Percentiles rank a stretch among this genome's conserved stretches.
phyloP scores from a whole-genome alignment of 257 asterid genomes.

The Scutellaria baicalensis region DNA sequence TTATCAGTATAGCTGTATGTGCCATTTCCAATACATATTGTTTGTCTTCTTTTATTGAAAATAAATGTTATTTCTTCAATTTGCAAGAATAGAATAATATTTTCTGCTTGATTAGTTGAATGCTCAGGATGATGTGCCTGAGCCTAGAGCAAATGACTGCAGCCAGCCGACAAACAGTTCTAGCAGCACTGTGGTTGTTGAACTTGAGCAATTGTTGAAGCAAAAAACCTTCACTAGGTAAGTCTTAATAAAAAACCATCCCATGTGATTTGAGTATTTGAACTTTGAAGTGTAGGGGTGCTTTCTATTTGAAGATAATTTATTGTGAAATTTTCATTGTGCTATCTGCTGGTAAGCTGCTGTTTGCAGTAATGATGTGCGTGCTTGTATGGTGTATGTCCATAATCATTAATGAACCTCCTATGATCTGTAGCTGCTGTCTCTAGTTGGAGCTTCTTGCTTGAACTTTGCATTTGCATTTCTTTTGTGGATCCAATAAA shows the following conservation, averaged over 20 bases:
- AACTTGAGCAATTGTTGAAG: conserved; percentile 71
- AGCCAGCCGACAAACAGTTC: conserved; percentile 25
- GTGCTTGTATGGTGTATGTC: neutral
- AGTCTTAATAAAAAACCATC: conserved; percentile 4
- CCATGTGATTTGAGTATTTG: neutral
- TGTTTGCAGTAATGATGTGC: neutral
- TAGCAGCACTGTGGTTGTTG: conserved; percentile 37
- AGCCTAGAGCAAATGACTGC: conserved; percentile 25
- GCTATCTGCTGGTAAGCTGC: conserved; percentile 4
- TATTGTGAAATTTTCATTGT: neutral
- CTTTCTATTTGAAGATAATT: neutral
- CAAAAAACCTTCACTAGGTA: conserved; percentile 71
- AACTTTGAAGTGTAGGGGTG: neutral
- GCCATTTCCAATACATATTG: neutral
- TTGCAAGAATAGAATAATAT: neutral
- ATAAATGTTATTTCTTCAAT: neutral
- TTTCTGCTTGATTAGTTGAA: conserved; percentile 18
- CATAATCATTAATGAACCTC: neutral
- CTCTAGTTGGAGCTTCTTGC: neutral
- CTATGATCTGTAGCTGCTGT: neutral
- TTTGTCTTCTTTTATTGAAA: neutral
- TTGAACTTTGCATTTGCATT: neutral
- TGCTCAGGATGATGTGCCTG: conserved; percentile 31
- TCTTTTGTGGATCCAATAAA: neutral
- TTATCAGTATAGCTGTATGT: neutral